Evolutionary conservation across 2,329 filamentous ascomycete genomes (phyloP).

Genomic region (Neofusicoccum umdonicola): DNA sequence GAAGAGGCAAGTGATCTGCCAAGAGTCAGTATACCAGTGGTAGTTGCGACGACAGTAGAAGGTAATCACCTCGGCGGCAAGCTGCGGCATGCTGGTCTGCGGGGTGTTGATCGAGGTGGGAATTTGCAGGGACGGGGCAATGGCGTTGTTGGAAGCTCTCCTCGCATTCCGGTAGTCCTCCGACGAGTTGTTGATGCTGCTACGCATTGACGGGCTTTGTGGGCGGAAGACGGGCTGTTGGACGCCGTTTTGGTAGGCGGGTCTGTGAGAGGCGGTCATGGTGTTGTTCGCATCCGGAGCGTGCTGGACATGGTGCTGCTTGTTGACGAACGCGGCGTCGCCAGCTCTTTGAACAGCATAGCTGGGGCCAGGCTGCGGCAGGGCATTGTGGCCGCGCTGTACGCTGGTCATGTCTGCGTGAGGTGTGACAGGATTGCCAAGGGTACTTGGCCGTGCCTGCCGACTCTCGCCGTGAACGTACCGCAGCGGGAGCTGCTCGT

Average conservation of each 20-base stretch:
- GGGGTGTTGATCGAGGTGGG: constrained; percentile 37
- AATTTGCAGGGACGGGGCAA: constrained; percentile 28
- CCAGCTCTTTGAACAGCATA: constrained; percentile 12
- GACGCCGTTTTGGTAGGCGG: constrained; percentile 3
- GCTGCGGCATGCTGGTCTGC: constrained; percentile 39
- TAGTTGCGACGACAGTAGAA: neutral
- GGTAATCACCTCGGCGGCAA: constrained; percentile 37
- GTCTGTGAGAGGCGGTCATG: neutral
- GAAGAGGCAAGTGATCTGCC: constrained; percentile 88
- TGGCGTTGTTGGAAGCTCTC: constrained; percentile 16
- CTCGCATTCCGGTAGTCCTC: constrained; percentile 9
- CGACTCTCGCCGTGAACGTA: constrained; percentile 21
- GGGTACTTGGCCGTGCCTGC: constrained; percentile 29
- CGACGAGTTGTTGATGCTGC: neutral
- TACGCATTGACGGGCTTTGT: neutral
- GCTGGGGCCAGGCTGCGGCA: constrained; percentile 1
- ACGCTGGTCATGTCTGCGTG: constrained; percentile 27
- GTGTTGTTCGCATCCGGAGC: constrained; percentile 19
- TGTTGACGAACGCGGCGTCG: constrained; percentile 9
- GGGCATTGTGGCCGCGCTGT: constrained; percentile 4
- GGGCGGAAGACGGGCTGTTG: neutral
- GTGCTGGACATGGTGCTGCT: constrained; percentile 19
- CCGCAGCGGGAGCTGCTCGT: constrained; percentile 20
- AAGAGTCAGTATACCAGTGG: neutral
- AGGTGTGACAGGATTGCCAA: constrained; percentile 33